phyloP scores from a whole-genome alignment of 352 stramenopile species.

The Phytophthora fragariae region DNA sequence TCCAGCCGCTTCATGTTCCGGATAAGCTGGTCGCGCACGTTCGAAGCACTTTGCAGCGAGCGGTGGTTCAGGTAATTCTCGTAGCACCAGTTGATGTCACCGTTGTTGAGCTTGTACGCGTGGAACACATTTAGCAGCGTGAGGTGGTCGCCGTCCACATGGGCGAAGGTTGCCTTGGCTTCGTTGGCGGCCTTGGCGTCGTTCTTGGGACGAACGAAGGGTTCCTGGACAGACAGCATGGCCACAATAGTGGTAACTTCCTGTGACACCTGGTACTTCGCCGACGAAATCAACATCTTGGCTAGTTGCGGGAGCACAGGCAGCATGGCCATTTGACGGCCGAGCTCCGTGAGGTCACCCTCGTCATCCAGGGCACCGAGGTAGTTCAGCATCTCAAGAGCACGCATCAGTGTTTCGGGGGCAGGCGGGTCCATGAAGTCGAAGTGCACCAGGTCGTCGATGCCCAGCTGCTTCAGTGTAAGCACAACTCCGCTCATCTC shows the following conservation, averaged over 20 bases:
- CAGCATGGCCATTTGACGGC: slow-evolving; percentile 95
- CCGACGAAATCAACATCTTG: slow-evolving; percentile 97
- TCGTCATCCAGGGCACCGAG: slow-evolving; percentile 98
- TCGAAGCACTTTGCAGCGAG: slow-evolving; percentile 94
- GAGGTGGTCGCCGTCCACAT: slow-evolving; percentile 97
- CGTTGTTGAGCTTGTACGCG: slow-evolving; percentile 95
- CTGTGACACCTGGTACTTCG: slow-evolving; percentile 95
- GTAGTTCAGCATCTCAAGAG: slow-evolving; percentile 98
- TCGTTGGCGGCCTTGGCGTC: slow-evolving; percentile 96
- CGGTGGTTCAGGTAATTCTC: slow-evolving; percentile 98
- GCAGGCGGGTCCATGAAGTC: slow-evolving; percentile 99
- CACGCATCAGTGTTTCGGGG: slow-evolving; percentile 98
- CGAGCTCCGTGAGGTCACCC: slow-evolving; percentile 94
- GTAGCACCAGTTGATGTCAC: slow-evolving; percentile 96
- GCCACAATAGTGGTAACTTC: slow-evolving; percentile 98
- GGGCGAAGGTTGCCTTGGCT: slow-evolving; percentile 96
- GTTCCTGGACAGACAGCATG: slow-evolving; percentile 94
- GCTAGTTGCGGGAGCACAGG: slow-evolving; percentile 98
- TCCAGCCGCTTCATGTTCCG: slow-evolving; percentile 96
- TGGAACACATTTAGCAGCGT: slow-evolving; percentile 99
- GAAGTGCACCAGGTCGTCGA: slow-evolving; percentile 99
- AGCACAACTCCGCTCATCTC: slow-evolving; percentile 97
- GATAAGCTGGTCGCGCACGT: slow-evolving; percentile 97
- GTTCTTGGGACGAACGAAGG: slow-evolving; percentile 97
- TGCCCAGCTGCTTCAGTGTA: slow-evolving; percentile 98